Evolutionary conservation across 1,139 yeast genomes (phyloP), one percentile per base, ranked within the genome.

Genomic region (Yamadazyma jaroonii): DNA sequence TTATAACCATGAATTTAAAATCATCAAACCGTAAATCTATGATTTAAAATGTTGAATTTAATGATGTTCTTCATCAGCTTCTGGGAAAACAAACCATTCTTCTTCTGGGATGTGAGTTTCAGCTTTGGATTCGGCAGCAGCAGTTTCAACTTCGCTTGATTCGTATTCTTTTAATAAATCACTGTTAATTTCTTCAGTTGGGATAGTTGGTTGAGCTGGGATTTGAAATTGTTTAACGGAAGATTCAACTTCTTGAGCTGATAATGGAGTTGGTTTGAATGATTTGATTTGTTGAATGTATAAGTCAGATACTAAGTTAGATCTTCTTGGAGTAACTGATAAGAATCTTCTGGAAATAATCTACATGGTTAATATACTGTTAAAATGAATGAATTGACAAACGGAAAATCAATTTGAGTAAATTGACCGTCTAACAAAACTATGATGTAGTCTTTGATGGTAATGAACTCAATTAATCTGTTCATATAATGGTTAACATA

Each of bases 221-320:
- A 81, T 74, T 45, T 75, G 67, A 86, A 95, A 89, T 53, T 85
- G 79, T 71, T 83, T 81, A 52, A 89, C 94, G 48, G 84, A 77
- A 47, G 81, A 80, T 59, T 81, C 88, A 44, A 90, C 81, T 54
- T 86, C 95, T 53, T 78, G 69, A 45, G 85, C 79, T 39, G 87
- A 67, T 46, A 82, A 60, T 46, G 90, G 81, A 47, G 83, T 77
- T 60, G 96, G 90, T 76, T 89, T 87, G 80, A 84, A 88, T 44
- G 81, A 80, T 73, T 83, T 86, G 68, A 92, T 74, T 67, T 88
- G 95, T 66, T 77, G 83, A 59, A 90, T 71, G 73, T 90, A 92
- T 53, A 90, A 77, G 51, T 90, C 96, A 63, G 88, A 79, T 58
- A 90, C 69, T 61, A 85, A 75, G 72, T 88, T 81, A 54, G 57